phyloP scores from a whole-genome alignment of 2,329 filamentous ascomycete genomes.

The Sporothrix phasma region DNA sequence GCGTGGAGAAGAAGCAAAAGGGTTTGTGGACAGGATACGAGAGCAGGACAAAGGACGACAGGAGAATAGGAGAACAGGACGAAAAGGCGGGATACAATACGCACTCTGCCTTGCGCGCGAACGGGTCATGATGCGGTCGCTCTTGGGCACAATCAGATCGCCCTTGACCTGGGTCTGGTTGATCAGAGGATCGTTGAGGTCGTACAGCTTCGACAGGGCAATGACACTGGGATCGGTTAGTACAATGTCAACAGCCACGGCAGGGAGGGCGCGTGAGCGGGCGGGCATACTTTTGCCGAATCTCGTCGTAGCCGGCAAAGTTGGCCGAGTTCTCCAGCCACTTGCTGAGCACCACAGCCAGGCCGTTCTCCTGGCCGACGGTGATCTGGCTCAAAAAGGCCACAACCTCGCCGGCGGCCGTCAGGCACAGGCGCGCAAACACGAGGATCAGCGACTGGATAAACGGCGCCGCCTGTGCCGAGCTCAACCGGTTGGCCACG shows the following conservation, averaged over 20 bases:
- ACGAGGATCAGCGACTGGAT: conserved; percentile 95
- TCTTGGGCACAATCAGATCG: conserved; percentile 72
- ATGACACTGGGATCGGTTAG: conserved; percentile 54
- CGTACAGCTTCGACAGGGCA: conserved; percentile 83
- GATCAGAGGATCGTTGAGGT: conserved; percentile 72
- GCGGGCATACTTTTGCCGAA: conserved; percentile 73
- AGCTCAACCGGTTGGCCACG: conserved; percentile 74
- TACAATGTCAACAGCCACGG: neutral
- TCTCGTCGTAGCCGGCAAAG: conserved; percentile 97
- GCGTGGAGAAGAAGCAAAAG: neutral
- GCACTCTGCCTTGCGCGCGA: conserved; percentile 77
- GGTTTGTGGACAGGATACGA: too few species aligned
- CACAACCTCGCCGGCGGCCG: conserved; percentile 79
- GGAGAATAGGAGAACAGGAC: conserved; percentile 6
- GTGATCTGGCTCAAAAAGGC: conserved; percentile 81
- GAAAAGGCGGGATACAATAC: conserved; percentile 18
- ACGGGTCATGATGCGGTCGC: conserved; percentile 83
- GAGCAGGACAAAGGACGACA: too few species aligned
- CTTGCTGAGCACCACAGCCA: conserved; percentile 82
- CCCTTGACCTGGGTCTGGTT: conserved; percentile 78
- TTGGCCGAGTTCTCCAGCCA: conserved; percentile 96
- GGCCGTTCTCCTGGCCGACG: conserved; percentile 68
- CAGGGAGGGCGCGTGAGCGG: too few species aligned
- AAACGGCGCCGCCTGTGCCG: conserved; percentile 74
- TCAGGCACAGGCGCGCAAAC: conserved; percentile 80